Percentiles rank a stretch among this genome's conserved stretches.
phyloP scores from a whole-genome alignment of 805 yeast species.

The Kodamaea fukazawae region DNA sequence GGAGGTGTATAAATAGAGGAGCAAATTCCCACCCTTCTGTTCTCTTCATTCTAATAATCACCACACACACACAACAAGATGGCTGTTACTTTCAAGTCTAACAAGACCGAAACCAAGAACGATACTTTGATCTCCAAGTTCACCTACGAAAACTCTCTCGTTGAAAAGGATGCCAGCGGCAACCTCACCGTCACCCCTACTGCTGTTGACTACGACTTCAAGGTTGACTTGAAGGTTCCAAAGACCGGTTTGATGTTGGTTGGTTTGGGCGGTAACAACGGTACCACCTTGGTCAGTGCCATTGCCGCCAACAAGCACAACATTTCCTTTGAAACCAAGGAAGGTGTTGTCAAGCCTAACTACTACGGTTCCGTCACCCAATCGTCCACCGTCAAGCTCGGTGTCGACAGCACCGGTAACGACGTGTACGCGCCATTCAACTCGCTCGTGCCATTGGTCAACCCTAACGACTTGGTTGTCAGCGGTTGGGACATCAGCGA shows the following conservation, averaged over 20 bases:
- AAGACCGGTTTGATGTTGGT: conserved; percentile 87
- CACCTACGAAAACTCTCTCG: conserved; percentile 74
- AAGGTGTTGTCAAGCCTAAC: conserved; percentile 71
- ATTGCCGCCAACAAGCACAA: conserved; percentile 80
- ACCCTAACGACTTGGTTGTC: conserved; percentile 85
- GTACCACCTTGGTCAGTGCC: conserved; percentile 86
- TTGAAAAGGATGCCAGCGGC: conserved; percentile 54
- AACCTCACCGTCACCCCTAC: conserved; percentile 67
- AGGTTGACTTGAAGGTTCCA: conserved; percentile 77
- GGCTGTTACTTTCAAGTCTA: conserved; percentile 53
- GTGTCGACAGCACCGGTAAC: conserved; percentile 75
- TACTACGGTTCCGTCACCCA: conserved; percentile 95
- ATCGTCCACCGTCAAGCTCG: conserved; percentile 84
- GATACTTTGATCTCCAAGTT: conserved; percentile 58
- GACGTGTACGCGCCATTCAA: conserved; percentile 94
- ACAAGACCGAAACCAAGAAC: conserved; percentile 49
- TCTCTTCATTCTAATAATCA: not conserved
- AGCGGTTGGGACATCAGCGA: conserved; percentile 94
- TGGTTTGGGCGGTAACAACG: conserved; percentile 96
- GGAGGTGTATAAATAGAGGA: conserved; percentile 15
- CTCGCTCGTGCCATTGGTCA: conserved; percentile 79
- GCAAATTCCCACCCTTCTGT: conserved; percentile 3
- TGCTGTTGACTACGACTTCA: conserved; percentile 74
- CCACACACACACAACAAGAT: conserved; percentile 11
- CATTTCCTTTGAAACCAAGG: conserved; percentile 75